phyloP scores from a whole-genome alignment of 345 rosid species.

The Populus simonii region DNA sequence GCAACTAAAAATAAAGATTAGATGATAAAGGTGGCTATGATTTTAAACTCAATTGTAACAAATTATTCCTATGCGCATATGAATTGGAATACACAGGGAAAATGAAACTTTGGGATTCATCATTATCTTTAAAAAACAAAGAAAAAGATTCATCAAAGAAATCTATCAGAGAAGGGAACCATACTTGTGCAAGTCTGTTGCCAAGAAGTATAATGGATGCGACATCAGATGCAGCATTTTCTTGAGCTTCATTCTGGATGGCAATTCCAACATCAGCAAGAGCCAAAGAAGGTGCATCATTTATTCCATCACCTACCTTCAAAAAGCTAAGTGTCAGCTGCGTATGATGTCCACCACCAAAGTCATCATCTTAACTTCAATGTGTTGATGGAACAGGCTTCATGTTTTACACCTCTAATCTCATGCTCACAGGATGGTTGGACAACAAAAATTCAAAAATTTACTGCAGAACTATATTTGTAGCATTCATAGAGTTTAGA shows the following conservation, averaged over 20 bases:
- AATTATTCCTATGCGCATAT: background rate
- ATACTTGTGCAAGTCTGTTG: constrained; percentile 80
- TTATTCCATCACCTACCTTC: constrained; percentile 96
- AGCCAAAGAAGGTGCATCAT: constrained; percentile 95
- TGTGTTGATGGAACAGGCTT: background rate
- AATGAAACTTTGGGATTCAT: background rate
- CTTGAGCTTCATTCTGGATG: constrained; percentile 78
- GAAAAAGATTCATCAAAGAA: background rate
- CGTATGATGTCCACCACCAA: constrained; percentile 1
- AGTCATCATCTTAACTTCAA: background rate
- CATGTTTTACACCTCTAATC: background rate
- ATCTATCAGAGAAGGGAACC: constrained; percentile 2
- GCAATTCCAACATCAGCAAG: constrained; percentile 91
- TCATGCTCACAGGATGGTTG: background rate
- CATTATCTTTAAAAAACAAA: too few species aligned
- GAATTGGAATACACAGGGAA: background rate
- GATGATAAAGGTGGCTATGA: background rate
- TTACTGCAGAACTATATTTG: background rate
- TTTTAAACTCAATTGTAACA: background rate
- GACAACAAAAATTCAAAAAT: background rate
- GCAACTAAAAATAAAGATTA: background rate
- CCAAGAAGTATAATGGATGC: constrained; percentile 90
- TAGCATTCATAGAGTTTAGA: background rate
- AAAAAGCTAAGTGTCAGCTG: constrained; percentile 9
- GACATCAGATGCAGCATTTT: constrained; percentile 86